Evolutionary conservation across 306 rosid genomes (phyloP), one percentile per base, ranked within the genome.

Genomic region (Ziziphus jujuba): DNA sequence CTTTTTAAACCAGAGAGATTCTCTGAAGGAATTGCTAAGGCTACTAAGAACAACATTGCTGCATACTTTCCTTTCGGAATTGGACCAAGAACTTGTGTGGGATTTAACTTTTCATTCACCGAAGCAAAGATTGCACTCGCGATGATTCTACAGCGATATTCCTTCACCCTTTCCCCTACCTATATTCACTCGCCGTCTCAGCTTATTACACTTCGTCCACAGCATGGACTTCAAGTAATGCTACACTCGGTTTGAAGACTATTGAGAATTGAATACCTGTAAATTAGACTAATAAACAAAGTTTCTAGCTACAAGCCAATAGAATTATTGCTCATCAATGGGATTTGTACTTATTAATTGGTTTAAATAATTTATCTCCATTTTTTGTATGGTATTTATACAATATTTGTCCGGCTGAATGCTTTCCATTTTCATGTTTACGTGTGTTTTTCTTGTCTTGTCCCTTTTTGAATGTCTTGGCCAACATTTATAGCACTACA

Each of bases 31-130:
- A 21, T 77, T 33, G 69, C 61, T 13, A 71, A 66, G 25, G 81
- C 74, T 5, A 77, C 77, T 17, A 53, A 65, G 25, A 77, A 77
- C 52, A 71, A 66, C 34, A 9, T 47, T 13, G 73, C 70, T 6
- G 73, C 66, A 15, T 77, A 65, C 35, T 2, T 77, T 9, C 81
- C 81, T 31, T 71, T 77, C 19, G 73, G 65, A 22, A 7, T 65
- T 11, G 81, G 81, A 61, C 81, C 73, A 23, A 69, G 81, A 28
- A 71, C 12, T 7, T 77, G 81, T 55, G 81, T 66, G 12, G 81
- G 81, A 11, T 16, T 60, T 9, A 72, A 66, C 65, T 77, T 66
- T 14, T 77, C 77, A 6, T 17, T 17, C 33, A 38, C 63, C 0
- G 73, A 77, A 72, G 59, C 49, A 9, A 77, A 71, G 68, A 36